Evolutionary conservation across 768 basidiomycete genomes (phyloP), one percentile per base, ranked within the genome.

Genomic region (Boletus fagicola): DNA sequence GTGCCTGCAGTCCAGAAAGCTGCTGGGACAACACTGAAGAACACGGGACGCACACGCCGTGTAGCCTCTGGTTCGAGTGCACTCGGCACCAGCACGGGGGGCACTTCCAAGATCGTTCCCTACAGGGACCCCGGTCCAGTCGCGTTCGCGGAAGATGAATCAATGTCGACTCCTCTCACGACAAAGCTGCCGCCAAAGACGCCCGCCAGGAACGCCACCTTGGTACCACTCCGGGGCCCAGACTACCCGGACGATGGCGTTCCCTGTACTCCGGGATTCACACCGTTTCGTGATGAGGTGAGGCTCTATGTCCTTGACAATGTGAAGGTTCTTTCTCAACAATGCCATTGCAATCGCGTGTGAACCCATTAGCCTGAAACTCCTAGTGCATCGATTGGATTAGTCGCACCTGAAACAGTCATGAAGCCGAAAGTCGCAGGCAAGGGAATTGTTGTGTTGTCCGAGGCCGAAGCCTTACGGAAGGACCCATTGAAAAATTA

Each of bases 401-500:
- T 74, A 8, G 64, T 69, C 52, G 65, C 72, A 35, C 76, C 78
- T n/a, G 82, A 82, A 50, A 78, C 83, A n/a, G 78, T 86, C 22
- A 90, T 89, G 81, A 89, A 83, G 67, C 77, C 79, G 51, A 88
- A 86, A 72, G 76, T 75, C 59, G 71, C 74, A 56, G 60, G 72
- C 51, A 78, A 74, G 62, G 79, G 77, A 12, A 71, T 76, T 10
- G 62, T 68, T 24, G 71, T 79, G 39, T 72, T 78, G 31, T 83
- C 86, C 2, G 89, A 91, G 70, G 88, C 88, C 33, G 90, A 92
- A 66, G 89, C 88, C 2, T 68, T 92, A 56, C 77, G 90, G 58
- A 88, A 83, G 63, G 87, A 91, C 67, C 90, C 90, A 2, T 73
- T 92, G 68, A 91, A 89, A 76, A 92, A 92, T 66, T 90, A 92